Base-by-base conservation (phyloP, 306 rosid species). In the Casuarina cunninghamiana region DNA sequence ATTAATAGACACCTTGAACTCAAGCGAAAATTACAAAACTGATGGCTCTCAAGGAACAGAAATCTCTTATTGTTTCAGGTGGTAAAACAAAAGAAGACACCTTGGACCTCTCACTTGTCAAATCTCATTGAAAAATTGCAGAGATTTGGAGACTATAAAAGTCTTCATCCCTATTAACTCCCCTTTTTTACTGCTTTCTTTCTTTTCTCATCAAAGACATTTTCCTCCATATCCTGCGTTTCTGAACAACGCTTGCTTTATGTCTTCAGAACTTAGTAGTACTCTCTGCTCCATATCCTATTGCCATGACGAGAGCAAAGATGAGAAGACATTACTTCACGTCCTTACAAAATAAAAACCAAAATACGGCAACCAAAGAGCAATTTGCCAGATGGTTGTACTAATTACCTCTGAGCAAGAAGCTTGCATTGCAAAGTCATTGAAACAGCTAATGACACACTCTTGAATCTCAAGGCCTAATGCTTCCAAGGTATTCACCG, bases 151-250 rank as follows among this genome's bases (percentile, higher is more conserved):
- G 81, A 55, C 11, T 62, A 57, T 35, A 38, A 41, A 71, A 70
- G 32, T 26, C 26, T 73, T 68, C 62, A 42, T 13, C 61, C 74
- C 83, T 37, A 79, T 79, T 79, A 12, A 21, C 4, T 21, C 75
- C 38, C 75, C 26, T 51, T 44, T 45, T 26, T 26, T 26, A 26
- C 32, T 1, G 32, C 46, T 62, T 57, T 41, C 71, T 43, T 15
- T 69, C 46, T 73, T 44, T 3, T 12, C 32, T 74, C 80, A 83
- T 88, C 84, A 94, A 86, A 87, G 77, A 72, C 98, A 92, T 68
- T 91, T 90, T 84, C 98, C 98, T 75, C 96, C 98, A 86, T 94
- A 94, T 8, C 98, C 98, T 69, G 98, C 94, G 71, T 89, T 90
- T 88, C 90, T 89, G 81, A 89, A 92, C 51, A 94, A 78, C 5